Percentiles rank a stretch among this genome's conserved stretches.
Evolutionary conservation across 441 rosid genomes (phyloP).

Genomic region (Bruguiera hainesii): DNA sequence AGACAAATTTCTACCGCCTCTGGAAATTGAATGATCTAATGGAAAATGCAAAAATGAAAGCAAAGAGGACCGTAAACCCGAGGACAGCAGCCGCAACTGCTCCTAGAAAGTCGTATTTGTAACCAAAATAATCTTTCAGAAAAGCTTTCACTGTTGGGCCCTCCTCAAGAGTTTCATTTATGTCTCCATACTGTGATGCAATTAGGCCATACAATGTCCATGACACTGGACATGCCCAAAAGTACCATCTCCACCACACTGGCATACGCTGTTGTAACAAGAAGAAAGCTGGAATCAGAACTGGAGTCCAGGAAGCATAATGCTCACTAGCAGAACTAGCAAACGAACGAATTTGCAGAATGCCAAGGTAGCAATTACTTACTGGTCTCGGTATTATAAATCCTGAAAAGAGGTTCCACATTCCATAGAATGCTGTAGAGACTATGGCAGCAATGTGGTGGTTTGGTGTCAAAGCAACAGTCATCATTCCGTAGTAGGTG

Average conservation of each 20-base stretch:
- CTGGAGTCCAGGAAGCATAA: background rate
- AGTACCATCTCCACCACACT: constrained; percentile 70
- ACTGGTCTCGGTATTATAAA: constrained; percentile 70
- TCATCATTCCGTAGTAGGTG: constrained; percentile 84
- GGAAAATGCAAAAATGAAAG: constrained; percentile 31
- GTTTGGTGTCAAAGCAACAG: constrained; percentile 71
- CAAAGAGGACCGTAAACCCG: constrained; percentile 38
- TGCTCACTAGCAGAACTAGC: background rate
- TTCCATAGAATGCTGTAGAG: constrained; percentile 49
- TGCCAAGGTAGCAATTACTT: constrained; percentile 11
- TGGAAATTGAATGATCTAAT: constrained; percentile 45
- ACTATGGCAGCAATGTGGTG: constrained; percentile 55
- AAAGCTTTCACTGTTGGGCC: constrained; percentile 25
- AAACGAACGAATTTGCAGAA: background rate
- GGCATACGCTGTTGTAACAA: constrained; percentile 41
- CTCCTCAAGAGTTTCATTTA: constrained; percentile 11
- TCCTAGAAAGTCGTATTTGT: constrained; percentile 39
- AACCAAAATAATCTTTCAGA: constrained; percentile 29
- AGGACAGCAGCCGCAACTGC: constrained; percentile 35
- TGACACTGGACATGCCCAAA: constrained; percentile 48
- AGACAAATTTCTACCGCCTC: constrained; percentile 21
- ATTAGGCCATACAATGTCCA: constrained; percentile 58
- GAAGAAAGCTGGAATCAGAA: background rate
- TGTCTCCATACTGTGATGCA: constrained; percentile 47
- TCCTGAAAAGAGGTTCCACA: constrained; percentile 79